Base-by-base conservation (phyloP, 768 basidiomycete species). In the Tricholoma flavovirens region DNA sequence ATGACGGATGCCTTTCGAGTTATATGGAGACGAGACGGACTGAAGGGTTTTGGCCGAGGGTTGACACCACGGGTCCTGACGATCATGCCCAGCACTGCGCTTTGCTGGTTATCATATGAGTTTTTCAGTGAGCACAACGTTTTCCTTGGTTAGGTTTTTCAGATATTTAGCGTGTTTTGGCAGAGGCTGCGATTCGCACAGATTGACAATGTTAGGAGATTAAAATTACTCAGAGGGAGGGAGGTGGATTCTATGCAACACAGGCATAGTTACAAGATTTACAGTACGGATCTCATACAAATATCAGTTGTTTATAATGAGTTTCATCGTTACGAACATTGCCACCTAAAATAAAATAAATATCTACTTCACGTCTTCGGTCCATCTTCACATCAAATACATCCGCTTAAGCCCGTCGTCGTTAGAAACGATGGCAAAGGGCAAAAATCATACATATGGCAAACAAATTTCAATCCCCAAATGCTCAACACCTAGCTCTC, bases 61-160 rank as follows among this genome's bases (percentile, higher is more conserved):
- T 74, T 98, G 64, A 80, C 92, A 53, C 97, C 97, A 6, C 83
- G 97, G 46, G 85, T 99, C 51, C 74, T 98, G 70, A 96, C 95
- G 22, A 91, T 90, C 64, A 91, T 98, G 86, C 97, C 97, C 5
- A 94, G 91, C 67, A 97, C 96, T 53, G 97, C 97, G 9, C 77
- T 99, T 49, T 96, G 91, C 72, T 99, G 96, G 97, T 76, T 95
- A 69, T 95, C 93, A 53, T 95, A 98, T 66, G 95, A 98, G 72
- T 97, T 96, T 75, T 97, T 97, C 82, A 97, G 94, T 96, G 69
- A 75, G 94, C 86, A 51, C 52, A 49, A 21, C 30, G 32, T 53
- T 19, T 36, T 12, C 6, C 15, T n/a, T 24, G 12, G 32, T 11
- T 43, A 49, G 26, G 9, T 58, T 64, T 56, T 48, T 46, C 56